Base-by-base conservation (phyloP, 257 asterid species). In the Cinchona pubescens region DNA sequence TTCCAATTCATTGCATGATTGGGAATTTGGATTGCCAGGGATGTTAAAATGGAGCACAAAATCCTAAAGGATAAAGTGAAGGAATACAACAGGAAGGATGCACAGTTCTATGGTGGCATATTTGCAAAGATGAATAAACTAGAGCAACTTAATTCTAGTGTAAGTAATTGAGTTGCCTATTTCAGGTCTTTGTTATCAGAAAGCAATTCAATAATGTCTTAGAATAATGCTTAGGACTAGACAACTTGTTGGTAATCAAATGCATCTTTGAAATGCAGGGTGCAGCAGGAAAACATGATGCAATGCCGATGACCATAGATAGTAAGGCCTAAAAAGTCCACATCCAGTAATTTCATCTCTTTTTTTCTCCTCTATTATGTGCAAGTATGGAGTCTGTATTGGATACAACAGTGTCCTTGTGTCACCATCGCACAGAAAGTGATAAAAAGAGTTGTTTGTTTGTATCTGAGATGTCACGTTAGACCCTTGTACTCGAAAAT, bases 11-110 rank as follows among this genome's bases (percentile, higher is more conserved):
- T 63, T 29, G 14, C 62, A 16, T 48, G 61, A 63, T 29, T 23
- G 56, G 7, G 42, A 66, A 56, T 67, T 32, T 77, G 78, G 63
- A 19, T 65, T 42, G 42, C 46, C 68, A 90, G 92, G 88, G 91
- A 87, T 66, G 96, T 90, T 74, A 90, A 90, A 69, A 23, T 84
- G 71, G 92, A 35, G 51, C 83, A 90, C 83, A 88, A 83, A 80
- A 29, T 75, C 9, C 81, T 87, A 62, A 88, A 83, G 82, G 86
- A 86, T 66, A 88, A 87, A 75, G 81, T 87, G 3, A 90, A 78
- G 76, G 94, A 85, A 59, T 86, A 81, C 72, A 83, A 86, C 73
- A 82, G 69, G 84, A 88, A 86, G 64, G 91, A 87, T 14, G 93
- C 92, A n/a, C 80, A 83, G 53, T 88, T 88, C 79, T 88, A 90